Base-by-base conservation (phyloP, 1,284 basidiomycete species). In the Leccinum glutinopallens region DNA sequence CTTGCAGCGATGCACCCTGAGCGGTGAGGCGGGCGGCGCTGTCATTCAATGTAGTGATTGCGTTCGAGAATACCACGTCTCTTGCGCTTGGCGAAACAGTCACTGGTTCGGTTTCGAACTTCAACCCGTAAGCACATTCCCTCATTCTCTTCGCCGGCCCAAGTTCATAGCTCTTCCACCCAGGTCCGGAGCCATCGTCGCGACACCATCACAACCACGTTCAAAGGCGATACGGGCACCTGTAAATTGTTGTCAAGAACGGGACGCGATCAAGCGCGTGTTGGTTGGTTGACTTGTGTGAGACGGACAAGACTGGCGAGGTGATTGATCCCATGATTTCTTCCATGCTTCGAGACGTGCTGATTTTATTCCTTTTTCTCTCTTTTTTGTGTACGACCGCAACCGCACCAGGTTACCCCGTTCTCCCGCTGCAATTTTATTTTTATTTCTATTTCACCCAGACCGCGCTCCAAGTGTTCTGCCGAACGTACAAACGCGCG, bases 91-190 rank as follows among this genome's bases (percentile, higher is more conserved):
- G 91, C 85, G 84, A 62, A 81, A 88, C 25, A 90, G 90, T 0
- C 88, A 90, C 78, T 89, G 84, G 69, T 92, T 98, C 69, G 95
- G 92, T 19, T 98, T 98, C 76, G 94, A 97, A 78, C 86, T 98
- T 57, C 87, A 90, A 69, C 85, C 91, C 57, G 93, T 91, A 69
- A 76, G 92, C 73, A 4, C 73, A 4, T 58, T 15, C 5, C 5
- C 15, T 17, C 19, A 8, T 19, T 51, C 8, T 60, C 17, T 17
- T 51, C 5, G 0, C 2, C 17, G 6, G 5, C 8, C 33, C 57
- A 58, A 10, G 12, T 60, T 74, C 25, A 61, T 58, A 37, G 5
- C 13, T 57, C 25, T 63, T 46, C 67, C 39, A 90, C 37, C 68
- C 41, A 94, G 92, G 87, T 90, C 32, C 93, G 94, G 77, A 86